phyloP scores from a whole-genome alignment of 73 alveolate genomes.

The Tetrahymena thermophila region DNA sequence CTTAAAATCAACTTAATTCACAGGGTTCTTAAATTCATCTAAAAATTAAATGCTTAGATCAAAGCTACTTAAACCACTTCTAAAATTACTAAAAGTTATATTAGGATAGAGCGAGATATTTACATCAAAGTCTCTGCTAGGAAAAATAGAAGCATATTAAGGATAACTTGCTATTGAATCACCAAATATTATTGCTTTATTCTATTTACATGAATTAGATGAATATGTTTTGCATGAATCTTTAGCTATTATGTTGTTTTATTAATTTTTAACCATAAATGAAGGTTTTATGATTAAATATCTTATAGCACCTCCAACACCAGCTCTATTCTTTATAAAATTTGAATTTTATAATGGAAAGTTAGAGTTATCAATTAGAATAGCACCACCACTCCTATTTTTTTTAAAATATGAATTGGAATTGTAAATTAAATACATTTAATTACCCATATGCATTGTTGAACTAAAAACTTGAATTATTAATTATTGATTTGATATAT shows the following conservation, averaged over 20 bases:
- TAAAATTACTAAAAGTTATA: background rate
- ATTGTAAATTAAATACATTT: too few relatives aligned
- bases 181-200: background rate
- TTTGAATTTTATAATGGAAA: too few relatives aligned
- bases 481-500: background rate
- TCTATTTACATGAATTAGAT: background rate
- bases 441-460: too few relatives aligned
- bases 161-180: background rate
- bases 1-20: background rate
- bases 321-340: background rate
- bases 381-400: too few relatives aligned
- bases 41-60: background rate
- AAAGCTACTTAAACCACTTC: background rate
- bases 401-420: too few relatives aligned
- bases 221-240: background rate
- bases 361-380: too few relatives aligned
- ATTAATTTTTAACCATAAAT: too few relatives aligned
- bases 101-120: background rate
- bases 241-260: too few relatives aligned
- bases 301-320: background rate
- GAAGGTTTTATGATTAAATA: background rate
- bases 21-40: background rate
- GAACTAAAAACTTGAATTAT: too few relatives aligned
- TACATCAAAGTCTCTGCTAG: background rate
- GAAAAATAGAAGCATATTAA: background rate